phyloP scores from a whole-genome alignment of 2,329 filamentous ascomycete genomes.

The Diaporthe vaccinii region DNA sequence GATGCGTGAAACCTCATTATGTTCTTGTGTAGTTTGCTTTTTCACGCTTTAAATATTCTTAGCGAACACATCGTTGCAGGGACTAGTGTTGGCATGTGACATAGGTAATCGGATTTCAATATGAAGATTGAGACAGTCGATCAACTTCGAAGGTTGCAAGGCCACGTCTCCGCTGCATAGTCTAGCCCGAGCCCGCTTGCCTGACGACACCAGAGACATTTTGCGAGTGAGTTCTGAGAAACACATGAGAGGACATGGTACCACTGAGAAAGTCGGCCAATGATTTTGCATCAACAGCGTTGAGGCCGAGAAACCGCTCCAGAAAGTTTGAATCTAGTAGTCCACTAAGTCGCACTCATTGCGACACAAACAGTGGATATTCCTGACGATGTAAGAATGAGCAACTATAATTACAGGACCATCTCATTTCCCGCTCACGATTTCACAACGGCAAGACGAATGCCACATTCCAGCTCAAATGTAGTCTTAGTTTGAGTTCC shows the following conservation, averaged over 20 bases:
- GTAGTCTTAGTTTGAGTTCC: slow-evolving; percentile 49
- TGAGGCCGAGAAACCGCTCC: too few relatives aligned
- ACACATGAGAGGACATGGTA: not conserved
- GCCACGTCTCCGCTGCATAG: not conserved
- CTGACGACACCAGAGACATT: not conserved
- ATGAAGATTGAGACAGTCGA: too few relatives aligned
- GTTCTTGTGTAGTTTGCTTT: not conserved
- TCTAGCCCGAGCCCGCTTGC: not conserved
- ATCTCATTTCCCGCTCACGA: not conserved
- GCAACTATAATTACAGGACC: too few relatives aligned
- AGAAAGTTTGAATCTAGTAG: too few relatives aligned
- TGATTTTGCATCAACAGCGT: too few relatives aligned
- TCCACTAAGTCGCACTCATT: too few relatives aligned
- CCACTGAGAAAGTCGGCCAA: not conserved
- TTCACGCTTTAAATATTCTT: not conserved
- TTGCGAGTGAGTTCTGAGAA: not conserved
- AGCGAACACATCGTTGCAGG: not conserved
- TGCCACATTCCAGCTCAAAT: slow-evolving; percentile 54
- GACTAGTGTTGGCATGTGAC: too few relatives aligned
- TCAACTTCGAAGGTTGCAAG: too few relatives aligned
- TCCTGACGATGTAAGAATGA: too few relatives aligned
- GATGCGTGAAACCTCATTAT: not conserved
- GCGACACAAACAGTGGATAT: too few relatives aligned
- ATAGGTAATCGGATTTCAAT: not conserved
- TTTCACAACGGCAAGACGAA: slow-evolving; percentile 44